Percentiles rank a stretch among this genome's conserved stretches.
Evolutionary conservation across 2,329 filamentous ascomycete species (phyloP).

Genomic region (Trichophyton mentagrophytes): DNA sequence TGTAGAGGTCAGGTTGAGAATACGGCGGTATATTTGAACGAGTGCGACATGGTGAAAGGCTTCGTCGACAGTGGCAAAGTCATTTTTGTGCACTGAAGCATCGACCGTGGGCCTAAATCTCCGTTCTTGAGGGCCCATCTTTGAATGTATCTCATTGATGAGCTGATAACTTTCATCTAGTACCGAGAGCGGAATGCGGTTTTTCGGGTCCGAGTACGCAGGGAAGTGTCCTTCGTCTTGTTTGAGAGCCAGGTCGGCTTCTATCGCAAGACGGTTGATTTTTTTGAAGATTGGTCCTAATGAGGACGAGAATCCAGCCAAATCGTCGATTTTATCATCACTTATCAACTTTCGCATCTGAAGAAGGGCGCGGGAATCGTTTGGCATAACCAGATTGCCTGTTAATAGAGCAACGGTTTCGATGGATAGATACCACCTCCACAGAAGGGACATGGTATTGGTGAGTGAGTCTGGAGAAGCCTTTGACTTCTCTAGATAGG

Average conservation of each 20-base stretch:
- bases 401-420: constrained; percentile 12
- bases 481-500: constrained; percentile 10
- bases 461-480: constrained; percentile 2
- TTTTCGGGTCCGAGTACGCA: background rate
- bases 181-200: constrained; percentile 7
- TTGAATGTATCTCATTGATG: constrained; percentile 10
- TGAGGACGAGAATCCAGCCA: constrained; percentile 13
- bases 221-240: background rate
- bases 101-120: constrained; percentile 11
- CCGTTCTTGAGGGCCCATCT: constrained; percentile 8
- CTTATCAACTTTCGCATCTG: constrained; percentile 9
- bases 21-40: constrained; percentile 11
- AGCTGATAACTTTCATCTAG: constrained; percentile 9
- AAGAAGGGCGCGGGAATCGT: constrained; percentile 6
- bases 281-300: constrained; percentile 12
- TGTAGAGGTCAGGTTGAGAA: constrained; percentile 13
- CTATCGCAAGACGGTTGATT: constrained; percentile 12
- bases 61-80: constrained; percentile 13
- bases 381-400: constrained; percentile 11
- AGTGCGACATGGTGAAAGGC: constrained; percentile 15
- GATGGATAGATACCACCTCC: constrained; percentile 15
- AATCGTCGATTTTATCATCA: constrained; percentile 13
- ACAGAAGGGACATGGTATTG: constrained; percentile 10
- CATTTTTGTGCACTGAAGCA: constrained; percentile 9
- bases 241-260: constrained; percentile 3